Evolutionary conservation across 129 eudicot species (phyloP), one percentile per base, ranked within the genome.

Genomic region (Silybum marianum): DNA sequence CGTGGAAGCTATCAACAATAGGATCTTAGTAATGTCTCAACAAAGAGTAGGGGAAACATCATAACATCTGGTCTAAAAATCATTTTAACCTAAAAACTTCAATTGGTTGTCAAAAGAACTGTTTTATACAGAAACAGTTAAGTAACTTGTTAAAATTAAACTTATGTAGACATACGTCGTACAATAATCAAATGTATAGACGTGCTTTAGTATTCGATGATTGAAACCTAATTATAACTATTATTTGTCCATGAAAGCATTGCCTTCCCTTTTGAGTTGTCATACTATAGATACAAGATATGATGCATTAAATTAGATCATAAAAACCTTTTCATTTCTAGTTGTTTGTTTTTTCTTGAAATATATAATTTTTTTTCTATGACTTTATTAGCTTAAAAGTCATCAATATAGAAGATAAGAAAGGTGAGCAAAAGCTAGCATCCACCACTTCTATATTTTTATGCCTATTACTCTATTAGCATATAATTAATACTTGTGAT

Each of bases 281-380:
- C 38, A 71, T 44, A 48, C 62, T 28, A 10, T 51, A 60, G 72
- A 62, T 60, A 72, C 46, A 73, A 81, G 34, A 63, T 78, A 78
- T 81, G 65, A 63, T 81, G 74, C 84, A 81, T 78, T 68, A 74
- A 42, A 19, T 46, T 63, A 44, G 80, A 74, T 67, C 80, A 42
- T 48, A 58, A 32, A 74, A 22, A 69, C 36, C 36, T 58, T 75
- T 62, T 22, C 2, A 11, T 36, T 67, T 46, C 23, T 21, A 71
- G 13, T 78, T 36, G 46, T 36, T 72, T 58, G n/a, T 60, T 81
- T 24, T 76, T 23, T 34, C 16, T 58, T 76, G 36, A 69, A 76
- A 18, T 44, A 36, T 40, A 78, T 18, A 58, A 42, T 19, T 3
- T 78, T 65, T 65, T 18, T 58, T 58, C 23, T 7, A 58, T 18